Evolutionary conservation across 345 rosid species (phyloP), one percentile per base, ranked within the genome.

Genomic region (Ceriops zippeliana): DNA sequence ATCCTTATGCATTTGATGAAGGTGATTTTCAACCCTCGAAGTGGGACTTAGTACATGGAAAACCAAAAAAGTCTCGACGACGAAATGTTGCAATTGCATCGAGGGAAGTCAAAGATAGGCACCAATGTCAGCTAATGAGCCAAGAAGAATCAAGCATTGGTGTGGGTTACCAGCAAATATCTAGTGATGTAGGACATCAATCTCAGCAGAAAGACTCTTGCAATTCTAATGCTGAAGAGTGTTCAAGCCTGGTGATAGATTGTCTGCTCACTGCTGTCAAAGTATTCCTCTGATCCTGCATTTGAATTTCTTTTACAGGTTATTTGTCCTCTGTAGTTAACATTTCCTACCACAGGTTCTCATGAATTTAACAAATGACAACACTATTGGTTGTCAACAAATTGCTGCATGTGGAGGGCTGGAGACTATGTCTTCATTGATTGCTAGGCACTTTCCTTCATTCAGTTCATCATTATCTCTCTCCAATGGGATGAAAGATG

Each of bases 291-390:
- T 30, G 21, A 52, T 63, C 24, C 65, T 24, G 69, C 46, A 2
- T 52, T 6, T 38, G 26, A 26, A 31, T 61, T 69, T 73, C 59
- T 57, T 73, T 67, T 8, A 6, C 64, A 15, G 56, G 62, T 62
- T 38, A 11, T 70, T 58, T 58, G 21, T 10, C 16, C 27, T 67
- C 61, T 58, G 62, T 66, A 15, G 20, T 32, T 65, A 58, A 58
- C 24, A 26, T 58, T 19, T 65, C 37, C 52, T 74, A 30, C 69
- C 70, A 74, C 88, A 93, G 98, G 97, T 91, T 64, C 80, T 93
- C 67, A 91, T 93, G 93, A 93, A 93, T 79, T 78, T 91, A 72
- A 91, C 98, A 21, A 93, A 93, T 81, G 98, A 89, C 62, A 91
- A 93, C 60, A 82, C 95, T 60, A 72, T 79, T 52, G 96, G 97